phyloP scores from a whole-genome alignment of 768 basidiomycete genomes.

The Suillus bovinus region DNA sequence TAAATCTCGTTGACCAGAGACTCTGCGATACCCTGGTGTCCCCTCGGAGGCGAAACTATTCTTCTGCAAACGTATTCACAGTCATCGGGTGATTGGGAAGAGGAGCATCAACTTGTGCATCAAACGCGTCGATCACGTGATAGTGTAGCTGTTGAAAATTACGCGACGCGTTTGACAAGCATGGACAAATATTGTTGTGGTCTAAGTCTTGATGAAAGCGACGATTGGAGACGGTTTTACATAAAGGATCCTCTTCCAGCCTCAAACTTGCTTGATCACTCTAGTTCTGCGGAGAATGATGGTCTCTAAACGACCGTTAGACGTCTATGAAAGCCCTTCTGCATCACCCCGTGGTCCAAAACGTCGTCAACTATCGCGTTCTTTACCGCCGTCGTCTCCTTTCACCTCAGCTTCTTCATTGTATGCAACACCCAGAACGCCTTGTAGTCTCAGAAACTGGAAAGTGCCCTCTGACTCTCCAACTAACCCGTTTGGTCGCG shows the following conservation, averaged over 20 bases:
- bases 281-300: constrained; percentile 10
- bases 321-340: constrained; percentile 26
- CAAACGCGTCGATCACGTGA: constrained; percentile 12
- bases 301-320: constrained; percentile 32
- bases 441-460: constrained; percentile 36
- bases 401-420: constrained; percentile 27
- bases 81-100: not conserved
- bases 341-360: constrained; percentile 33
- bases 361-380: constrained; percentile 18
- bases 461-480: constrained; percentile 63
- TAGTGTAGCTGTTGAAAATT: constrained; percentile 10
- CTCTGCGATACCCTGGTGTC: too few relatives aligned
- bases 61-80: too few relatives aligned
- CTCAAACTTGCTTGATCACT: not conserved
- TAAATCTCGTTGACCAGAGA: too few relatives aligned
- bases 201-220: not conserved
- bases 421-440: constrained; percentile 37
- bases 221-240: not conserved
- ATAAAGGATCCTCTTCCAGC: not conserved
- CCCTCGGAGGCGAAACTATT: too few relatives aligned
- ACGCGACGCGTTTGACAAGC: constrained; percentile 15
- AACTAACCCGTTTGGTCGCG: constrained; percentile 67
- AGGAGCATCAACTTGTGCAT: too few relatives aligned
- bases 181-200: not conserved
- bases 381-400: constrained; percentile 31